phyloP scores from a whole-genome alignment of 768 basidiomycete species.

The Lactarius sanguifluus region DNA sequence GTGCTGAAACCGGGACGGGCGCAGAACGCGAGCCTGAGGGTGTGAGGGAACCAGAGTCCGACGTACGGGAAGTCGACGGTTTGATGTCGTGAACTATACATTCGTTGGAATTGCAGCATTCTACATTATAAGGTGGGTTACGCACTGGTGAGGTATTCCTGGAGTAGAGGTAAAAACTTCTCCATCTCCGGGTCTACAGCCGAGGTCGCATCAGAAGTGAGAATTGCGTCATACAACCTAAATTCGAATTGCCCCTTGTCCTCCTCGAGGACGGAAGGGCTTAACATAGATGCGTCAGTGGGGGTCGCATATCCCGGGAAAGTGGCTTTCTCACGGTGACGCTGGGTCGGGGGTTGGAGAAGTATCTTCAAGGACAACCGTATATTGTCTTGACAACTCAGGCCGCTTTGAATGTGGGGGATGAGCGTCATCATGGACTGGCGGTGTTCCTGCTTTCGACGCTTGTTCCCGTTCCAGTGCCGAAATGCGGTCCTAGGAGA shows the following conservation, averaged over 20 bases:
- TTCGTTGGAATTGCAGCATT: not conserved
- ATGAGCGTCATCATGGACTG: not conserved
- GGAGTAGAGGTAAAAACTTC: slow-evolving; percentile 74
- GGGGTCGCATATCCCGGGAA: not conserved
- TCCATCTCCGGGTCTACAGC: slow-evolving; percentile 62
- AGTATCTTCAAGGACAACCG: slow-evolving; percentile 19
- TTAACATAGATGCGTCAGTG: slow-evolving; percentile 37
- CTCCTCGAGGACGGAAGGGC: slow-evolving; percentile 52
- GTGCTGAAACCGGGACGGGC: slow-evolving; percentile 11
- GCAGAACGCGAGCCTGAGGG: slow-evolving; percentile 16
- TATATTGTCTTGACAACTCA: slow-evolving; percentile 26
- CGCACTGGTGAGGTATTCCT: slow-evolving; percentile 66
- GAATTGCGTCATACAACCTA: slow-evolving; percentile 72
- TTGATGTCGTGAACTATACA: slow-evolving; percentile 18
- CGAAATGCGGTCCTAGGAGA: slow-evolving; percentile 32
- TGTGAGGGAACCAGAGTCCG: slow-evolving; percentile 21
- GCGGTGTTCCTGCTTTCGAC: not conserved
- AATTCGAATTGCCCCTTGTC: slow-evolving; percentile 41
- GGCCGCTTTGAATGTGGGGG: slow-evolving; percentile 18
- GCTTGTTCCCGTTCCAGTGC: slow-evolving; percentile 31
- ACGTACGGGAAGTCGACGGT: slow-evolving; percentile 6
- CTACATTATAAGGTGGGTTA: not conserved
- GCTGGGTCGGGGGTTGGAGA: slow-evolving; percentile 14
- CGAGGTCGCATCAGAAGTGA: slow-evolving; percentile 21
- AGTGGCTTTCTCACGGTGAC: slow-evolving; percentile 33